Evolutionary conservation across 768 basidiomycete species (phyloP), one percentile per base, ranked within the genome.

Genomic region (Mrakia hoshinonis): DNA sequence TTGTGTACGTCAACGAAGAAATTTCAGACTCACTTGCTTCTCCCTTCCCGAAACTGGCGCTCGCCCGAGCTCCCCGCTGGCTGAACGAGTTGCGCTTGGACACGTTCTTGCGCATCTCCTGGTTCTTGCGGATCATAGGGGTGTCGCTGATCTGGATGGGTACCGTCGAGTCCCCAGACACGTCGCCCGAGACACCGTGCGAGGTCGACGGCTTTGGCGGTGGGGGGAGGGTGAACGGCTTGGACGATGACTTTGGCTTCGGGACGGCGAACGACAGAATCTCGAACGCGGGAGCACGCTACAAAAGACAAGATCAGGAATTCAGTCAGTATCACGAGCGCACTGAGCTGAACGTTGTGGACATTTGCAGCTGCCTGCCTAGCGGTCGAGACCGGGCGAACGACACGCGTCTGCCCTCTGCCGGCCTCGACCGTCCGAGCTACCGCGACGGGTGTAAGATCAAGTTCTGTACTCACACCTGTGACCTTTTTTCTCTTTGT

Each of bases 71-170:
- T 18, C 72, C 72, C 22, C 72, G 36, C 67, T 61, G 61, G 18
- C 61, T 60, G 29, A 73, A 73, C 26, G 61, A 63, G 46, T 65
- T 73, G n/a, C 67, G 39, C 66, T 64, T 58, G 26, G 66, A 49
- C 10, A 51, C 54, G 49, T 67, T 64, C 66, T 54, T 15, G 26
- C 72, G 34, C 72, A 73, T 73, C 31, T 67, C 72, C 51, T 73
- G 67, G 62, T 73, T 73, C 49, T 63, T 60, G 15, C 67, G 36
- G 29, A 73, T 73, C 72, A 73, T 73, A 5, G 72, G 72, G 39
- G 72, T 73, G 26, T 73, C 72, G 39, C 54, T 68, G 31, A 73
- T 66, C 43, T 72, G 70, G 18, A 72, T 65, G 34, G 70, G 70
- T 39, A 72, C 64, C 10, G 52, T 72, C 24, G 70, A 61, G 55